Base-by-base conservation (phyloP, 805 yeast genomes). In the Starmerella asiatica region DNA sequence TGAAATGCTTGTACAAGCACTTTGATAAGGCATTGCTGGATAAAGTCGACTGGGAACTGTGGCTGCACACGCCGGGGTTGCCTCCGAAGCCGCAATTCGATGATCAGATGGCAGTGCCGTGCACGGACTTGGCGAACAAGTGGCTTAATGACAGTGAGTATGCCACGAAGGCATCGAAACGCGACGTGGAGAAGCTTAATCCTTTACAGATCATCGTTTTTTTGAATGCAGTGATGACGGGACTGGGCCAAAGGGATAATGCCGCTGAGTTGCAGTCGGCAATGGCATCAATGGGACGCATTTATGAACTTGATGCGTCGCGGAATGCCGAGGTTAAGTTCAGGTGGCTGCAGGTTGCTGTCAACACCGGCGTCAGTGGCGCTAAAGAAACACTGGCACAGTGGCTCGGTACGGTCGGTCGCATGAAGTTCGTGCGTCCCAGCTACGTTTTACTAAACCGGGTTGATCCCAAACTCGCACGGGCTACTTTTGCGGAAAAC, bases 371-470 rank as follows among this genome's bases (percentile, higher is more conserved):
- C 21, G 45, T 55, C 11, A 58, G 64, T 26, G 62, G 64, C 37
- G 50, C 52, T 29, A 71, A 77, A 56, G 61, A 60, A 41, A 61
- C 60, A 32, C 62, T 85, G 34, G 84, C 93, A 3, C 72, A 73
- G 38, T 85, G 94, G 94, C 68, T 85, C 40, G 93, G 88, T 11
- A 76, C 86, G 2, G 91, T 85, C 18, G 95, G 95, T 17, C 72
- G 95, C 65, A 85, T 85, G 95, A 85, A 85, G 63, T 85, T 77
- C 55, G 94, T 82, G 20, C 71, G 95, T 59, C 94, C 95, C 23
- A 83, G 91, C 3, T 84, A 75, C 61, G 68, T 73, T 33, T 61
- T 76, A 44, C 65, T 85, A 46, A 70, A 73, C 53, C 53, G 61
- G 5, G 88, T 77, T 19, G 79, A 81, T 57, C 71, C 70, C 32